Percentiles rank a stretch among this genome's conserved stretches.
Evolutionary conservation across 176 grass and related monocot species (phyloP).

Genomic region (Carex pumila): DNA sequence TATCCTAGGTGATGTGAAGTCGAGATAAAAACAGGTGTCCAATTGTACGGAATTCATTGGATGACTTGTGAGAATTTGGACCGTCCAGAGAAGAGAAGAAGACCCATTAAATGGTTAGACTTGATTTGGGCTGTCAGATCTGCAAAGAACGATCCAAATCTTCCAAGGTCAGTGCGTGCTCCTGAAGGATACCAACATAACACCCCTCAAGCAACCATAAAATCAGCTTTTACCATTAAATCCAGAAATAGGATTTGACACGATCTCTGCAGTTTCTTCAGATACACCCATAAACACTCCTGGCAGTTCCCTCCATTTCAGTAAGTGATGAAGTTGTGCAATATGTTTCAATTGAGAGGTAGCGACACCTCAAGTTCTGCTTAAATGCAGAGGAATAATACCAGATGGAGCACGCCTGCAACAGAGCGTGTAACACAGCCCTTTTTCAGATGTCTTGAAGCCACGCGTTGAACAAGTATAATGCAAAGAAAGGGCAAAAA

Average conservation of each 20-base stretch:
- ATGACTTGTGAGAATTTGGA: neutral
- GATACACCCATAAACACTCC: neutral
- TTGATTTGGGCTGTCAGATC: neutral
- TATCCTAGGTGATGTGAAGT: neutral
- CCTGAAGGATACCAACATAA: neutral
- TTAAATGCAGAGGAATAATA: conserved; percentile 3
- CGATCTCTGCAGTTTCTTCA: too few relatives aligned
- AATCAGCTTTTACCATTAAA: neutral
- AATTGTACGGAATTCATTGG: neutral
- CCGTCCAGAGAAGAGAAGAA: neutral
- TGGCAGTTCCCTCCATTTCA: neutral
- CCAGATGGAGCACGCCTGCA: conserved; percentile 15
- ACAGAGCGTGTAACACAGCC: neutral
- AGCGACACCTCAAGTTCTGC: neutral
- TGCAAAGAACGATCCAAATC: neutral
- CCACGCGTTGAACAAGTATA: conserved; percentile 3
- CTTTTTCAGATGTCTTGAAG: neutral
- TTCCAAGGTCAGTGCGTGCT: neutral
- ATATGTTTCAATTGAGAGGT: neutral
- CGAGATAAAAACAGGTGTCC: neutral
- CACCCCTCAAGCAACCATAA: neutral
- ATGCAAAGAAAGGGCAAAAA: neutral
- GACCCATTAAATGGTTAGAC: neutral
- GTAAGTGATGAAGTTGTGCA: neutral
- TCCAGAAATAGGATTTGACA: too few relatives aligned